phyloP scores from a whole-genome alignment of 2,329 filamentous ascomycete genomes.

The Ceratocystis lukuohia region DNA sequence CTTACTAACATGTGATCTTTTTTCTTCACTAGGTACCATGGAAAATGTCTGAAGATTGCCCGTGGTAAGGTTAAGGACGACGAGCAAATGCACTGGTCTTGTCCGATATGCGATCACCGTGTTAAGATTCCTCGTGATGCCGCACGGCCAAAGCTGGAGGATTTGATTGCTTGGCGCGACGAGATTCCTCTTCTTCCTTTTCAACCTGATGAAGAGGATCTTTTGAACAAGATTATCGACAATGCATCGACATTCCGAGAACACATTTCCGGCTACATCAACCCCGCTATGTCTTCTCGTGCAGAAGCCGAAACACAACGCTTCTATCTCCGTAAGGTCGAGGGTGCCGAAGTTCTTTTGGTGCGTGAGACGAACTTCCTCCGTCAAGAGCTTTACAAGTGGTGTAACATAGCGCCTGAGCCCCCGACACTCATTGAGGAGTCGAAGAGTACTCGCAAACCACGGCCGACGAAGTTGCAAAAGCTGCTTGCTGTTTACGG shows the following conservation, averaged over 20 bases:
- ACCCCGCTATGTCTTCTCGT: constrained; percentile 58
- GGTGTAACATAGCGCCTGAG: constrained; percentile 76
- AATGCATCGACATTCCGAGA: constrained; percentile 74
- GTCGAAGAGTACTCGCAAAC: constrained; percentile 86
- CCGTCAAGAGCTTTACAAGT: constrained; percentile 87
- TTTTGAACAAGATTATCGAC: constrained; percentile 72
- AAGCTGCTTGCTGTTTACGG: constrained; percentile 84
- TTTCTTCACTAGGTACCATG: constrained; percentile 62
- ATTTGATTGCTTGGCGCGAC: constrained; percentile 69
- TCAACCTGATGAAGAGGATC: constrained; percentile 86
- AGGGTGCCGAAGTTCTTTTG: constrained; percentile 86
- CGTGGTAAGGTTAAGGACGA: constrained; percentile 96
- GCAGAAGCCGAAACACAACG: constrained; percentile 40
- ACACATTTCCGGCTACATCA: constrained; percentile 67
- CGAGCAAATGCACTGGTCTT: constrained; percentile 73
- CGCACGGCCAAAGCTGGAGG: constrained; percentile 85
- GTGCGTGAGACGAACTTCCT: constrained; percentile 96
- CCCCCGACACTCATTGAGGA: constrained; percentile 75
- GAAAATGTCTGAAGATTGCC: constrained; percentile 95
- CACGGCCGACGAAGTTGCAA: constrained; percentile 89
- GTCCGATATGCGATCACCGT: constrained; percentile 93
- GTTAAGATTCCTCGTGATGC: constrained; percentile 95
- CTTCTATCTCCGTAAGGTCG: constrained; percentile 93
- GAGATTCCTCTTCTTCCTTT: constrained; percentile 74
- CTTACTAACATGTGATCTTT: not conserved